phyloP scores from a whole-genome alignment of 768 basidiomycete genomes.

The Trametes maxima region DNA sequence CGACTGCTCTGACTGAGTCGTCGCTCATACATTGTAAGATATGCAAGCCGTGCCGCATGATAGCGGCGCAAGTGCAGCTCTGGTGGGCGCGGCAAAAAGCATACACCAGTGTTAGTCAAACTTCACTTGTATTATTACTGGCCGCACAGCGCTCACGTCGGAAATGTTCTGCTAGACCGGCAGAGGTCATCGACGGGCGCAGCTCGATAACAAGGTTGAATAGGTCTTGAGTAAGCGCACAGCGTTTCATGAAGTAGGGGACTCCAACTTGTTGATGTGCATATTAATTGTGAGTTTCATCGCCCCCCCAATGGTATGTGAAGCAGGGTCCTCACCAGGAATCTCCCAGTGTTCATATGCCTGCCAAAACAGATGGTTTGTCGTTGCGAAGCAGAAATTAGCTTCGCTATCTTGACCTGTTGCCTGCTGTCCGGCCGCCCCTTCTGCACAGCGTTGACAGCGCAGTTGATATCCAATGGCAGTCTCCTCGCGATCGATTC shows the following conservation, averaged over 20 bases:
- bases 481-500: conserved; percentile 18
- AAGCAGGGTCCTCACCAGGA: conserved; percentile 17
- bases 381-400: conserved; percentile 23
- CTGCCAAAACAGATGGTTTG: conserved; percentile 28
- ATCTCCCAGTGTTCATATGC: conserved; percentile 26
- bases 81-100: too few relatives aligned
- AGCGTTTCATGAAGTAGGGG: conserved; percentile 28
- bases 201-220: conserved; percentile 32
- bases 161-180: conserved; percentile 27
- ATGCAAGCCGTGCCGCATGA: neutral
- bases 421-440: neutral
- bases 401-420: neutral
- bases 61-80: neutral
- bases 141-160: conserved; percentile 19
- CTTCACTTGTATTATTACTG: neutral
- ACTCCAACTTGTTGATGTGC: conserved; percentile 15
- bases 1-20: neutral
- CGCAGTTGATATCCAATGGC: conserved; percentile 23
- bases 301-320: neutral
- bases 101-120: too few relatives aligned
- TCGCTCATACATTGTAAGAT: neutral
- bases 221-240: conserved; percentile 28
- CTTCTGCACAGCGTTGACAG: conserved; percentile 16
- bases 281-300: too few relatives aligned
- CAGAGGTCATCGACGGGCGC: conserved; percentile 23